These are phyloP conservation scores for Straminergon stramineum DNA, from an alignment of 225 moss, liverwort and hornwort genomes.

Conservation along the genomic window DNA sequence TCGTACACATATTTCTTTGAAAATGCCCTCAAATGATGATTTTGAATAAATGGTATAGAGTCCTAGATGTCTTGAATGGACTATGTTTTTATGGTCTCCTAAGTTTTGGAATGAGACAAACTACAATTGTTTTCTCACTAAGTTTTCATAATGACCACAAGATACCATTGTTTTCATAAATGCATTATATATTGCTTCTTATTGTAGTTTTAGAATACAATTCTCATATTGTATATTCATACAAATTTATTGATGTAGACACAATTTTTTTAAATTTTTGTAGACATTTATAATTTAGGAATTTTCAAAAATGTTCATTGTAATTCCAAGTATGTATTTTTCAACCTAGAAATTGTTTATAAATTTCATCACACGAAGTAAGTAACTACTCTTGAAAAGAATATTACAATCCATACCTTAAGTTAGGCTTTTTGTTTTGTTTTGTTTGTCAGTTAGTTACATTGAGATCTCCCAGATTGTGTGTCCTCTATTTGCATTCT, in stretches of 20 bases:
- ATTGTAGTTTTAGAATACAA: background rate
- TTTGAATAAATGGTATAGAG: background rate
- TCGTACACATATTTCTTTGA: accelerated
- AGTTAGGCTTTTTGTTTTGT: too few relatives aligned
- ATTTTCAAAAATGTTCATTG: background rate
- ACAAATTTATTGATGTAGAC: background rate
- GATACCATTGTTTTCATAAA: background rate
- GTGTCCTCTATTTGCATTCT: too few relatives aligned
- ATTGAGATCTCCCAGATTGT: too few relatives aligned
- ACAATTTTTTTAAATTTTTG: background rate
- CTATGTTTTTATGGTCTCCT: background rate
- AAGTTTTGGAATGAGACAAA: background rate
- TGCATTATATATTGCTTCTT: background rate
- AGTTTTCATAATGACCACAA: background rate
- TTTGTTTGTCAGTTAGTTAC: too few relatives aligned
- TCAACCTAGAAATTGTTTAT: background rate
- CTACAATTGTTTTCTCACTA: background rate
- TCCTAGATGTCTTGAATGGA: background rate
- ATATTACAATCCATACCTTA: background rate
- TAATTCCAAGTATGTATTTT: background rate
- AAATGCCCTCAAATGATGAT: background rate
- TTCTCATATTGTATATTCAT: background rate
- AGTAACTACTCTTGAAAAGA: too few relatives aligned
- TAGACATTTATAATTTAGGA: background rate
- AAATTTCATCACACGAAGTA: background rate